phyloP scores from a whole-genome alignment of 2,329 filamentous ascomycete genomes.

The Arthrobotrys conoides region DNA sequence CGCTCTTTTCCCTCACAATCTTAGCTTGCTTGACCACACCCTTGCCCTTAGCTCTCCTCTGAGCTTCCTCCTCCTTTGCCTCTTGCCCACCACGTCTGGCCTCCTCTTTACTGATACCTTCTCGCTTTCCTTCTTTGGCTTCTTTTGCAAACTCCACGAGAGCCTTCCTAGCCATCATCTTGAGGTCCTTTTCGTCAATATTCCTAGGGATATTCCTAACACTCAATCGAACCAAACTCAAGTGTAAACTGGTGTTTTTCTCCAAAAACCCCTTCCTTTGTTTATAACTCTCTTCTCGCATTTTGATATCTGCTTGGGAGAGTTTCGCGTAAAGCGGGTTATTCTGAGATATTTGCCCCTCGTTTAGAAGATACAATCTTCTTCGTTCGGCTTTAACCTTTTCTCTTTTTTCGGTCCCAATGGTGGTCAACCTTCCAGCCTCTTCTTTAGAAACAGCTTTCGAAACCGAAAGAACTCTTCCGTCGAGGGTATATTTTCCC shows the following conservation, averaged over 20 bases:
- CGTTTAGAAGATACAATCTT: slow-evolving; percentile 85
- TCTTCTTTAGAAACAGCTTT: slow-evolving; percentile 87
- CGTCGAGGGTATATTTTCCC: slow-evolving; percentile 90
- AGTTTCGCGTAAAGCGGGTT: slow-evolving; percentile 82
- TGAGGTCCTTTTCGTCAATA: slow-evolving; percentile 87
- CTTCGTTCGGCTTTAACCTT: slow-evolving; percentile 88
- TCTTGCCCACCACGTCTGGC: slow-evolving; percentile 82
- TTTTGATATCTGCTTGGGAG: slow-evolving; percentile 82
- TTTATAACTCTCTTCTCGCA: slow-evolving; percentile 87
- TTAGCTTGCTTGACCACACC: slow-evolving; percentile 93
- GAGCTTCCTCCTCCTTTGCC: slow-evolving; percentile 83
- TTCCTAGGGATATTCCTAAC: slow-evolving; percentile 90
- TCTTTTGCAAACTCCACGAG: slow-evolving; percentile 94
- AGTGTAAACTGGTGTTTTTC: slow-evolving; percentile 87
- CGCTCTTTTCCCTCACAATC: slow-evolving; percentile 90
- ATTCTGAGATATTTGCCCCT: slow-evolving; percentile 81
- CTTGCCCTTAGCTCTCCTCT: slow-evolving; percentile 85
- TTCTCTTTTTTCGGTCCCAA: slow-evolving; percentile 75
- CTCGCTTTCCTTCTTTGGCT: slow-evolving; percentile 81
- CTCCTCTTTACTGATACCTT: slow-evolving; percentile 91
- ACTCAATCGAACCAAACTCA: slow-evolving; percentile 90
- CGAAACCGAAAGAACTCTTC: slow-evolving; percentile 85
- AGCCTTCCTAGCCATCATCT: slow-evolving; percentile 90
- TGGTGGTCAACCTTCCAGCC: slow-evolving; percentile 81
- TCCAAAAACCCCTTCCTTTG: slow-evolving; percentile 93